Conservation (phyloP, 2,329 filamentous ascomycete genomes). For the Alternaria alternata region DNA sequence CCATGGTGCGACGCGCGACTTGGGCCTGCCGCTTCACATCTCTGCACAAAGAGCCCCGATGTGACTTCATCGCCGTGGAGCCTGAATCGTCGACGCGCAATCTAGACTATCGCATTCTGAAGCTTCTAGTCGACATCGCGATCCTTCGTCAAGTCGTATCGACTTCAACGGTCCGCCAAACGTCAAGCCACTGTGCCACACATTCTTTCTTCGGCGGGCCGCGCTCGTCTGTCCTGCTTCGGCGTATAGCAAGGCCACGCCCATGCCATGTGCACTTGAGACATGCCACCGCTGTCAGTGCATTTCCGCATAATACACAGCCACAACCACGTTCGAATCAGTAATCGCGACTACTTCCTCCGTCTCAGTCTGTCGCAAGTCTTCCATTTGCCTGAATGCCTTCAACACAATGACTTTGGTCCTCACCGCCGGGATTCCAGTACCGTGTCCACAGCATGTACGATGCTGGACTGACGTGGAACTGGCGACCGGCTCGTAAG, state of each 20-base stretch:
- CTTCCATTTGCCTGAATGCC: neutral
- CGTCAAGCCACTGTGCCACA: conserved; percentile 8
- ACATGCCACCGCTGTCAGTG: conserved; percentile 13
- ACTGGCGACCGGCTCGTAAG: conserved; percentile 5
- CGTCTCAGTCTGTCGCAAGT: conserved; percentile 9
- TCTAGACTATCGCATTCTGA: conserved; percentile 8
- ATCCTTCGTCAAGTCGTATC: neutral
- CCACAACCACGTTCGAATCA: conserved; percentile 8
- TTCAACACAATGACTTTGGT: neutral
- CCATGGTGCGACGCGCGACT: conserved; percentile 16
- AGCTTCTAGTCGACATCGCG: conserved; percentile 5
- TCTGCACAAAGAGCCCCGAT: conserved; percentile 21
- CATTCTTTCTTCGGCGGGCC: neutral
- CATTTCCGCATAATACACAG: conserved; percentile 22
- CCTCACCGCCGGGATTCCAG: conserved; percentile 11
- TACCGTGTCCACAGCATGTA: conserved; percentile 1
- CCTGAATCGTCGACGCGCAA: conserved; percentile 10
- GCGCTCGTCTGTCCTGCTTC: neutral
- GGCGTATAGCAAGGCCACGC: neutral
- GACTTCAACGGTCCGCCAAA: conserved; percentile 12
- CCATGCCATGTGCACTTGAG: conserved; percentile 16
- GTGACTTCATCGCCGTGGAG: conserved; percentile 14
- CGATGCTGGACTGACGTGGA: conserved; percentile 1
- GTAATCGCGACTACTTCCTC: neutral
- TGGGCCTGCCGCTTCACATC: conserved; percentile 14